phyloP scores from a whole-genome alignment of 805 yeast species.

The Candida sphagnicola region DNA sequence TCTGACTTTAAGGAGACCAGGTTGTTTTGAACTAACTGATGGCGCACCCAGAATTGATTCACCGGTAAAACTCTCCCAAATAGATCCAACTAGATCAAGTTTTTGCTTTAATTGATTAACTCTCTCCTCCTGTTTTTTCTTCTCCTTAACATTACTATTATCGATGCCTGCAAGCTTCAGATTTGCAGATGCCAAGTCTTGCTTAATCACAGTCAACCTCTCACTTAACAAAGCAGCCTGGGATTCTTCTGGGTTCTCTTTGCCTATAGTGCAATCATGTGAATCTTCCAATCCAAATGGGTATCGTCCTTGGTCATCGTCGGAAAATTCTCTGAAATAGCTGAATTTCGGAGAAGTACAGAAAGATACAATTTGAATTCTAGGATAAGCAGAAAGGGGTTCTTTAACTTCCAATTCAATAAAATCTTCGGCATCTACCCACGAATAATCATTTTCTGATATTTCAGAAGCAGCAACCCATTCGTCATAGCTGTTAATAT shows the following conservation, averaged over 20 bases:
- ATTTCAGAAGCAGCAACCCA: constrained; percentile 23
- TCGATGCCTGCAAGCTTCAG: constrained; percentile 18
- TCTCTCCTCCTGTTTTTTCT: constrained; percentile 8
- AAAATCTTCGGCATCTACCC: constrained; percentile 79
- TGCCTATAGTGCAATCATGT: constrained; percentile 62
- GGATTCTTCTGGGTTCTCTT: constrained; percentile 50
- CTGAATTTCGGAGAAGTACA: constrained; percentile 55
- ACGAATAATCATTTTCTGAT: constrained; percentile 34
- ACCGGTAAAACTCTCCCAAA: constrained; percentile 20
- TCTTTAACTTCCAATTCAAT: constrained; percentile 59
- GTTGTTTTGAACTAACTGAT: background rate
- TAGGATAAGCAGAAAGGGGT: constrained; percentile 36
- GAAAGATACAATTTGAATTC: constrained; percentile 43
- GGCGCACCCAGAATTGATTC: constrained; percentile 4
- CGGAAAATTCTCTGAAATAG: constrained; percentile 51
- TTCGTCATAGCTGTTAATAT: constrained; percentile 9
- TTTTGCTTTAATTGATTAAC: constrained; percentile 14
- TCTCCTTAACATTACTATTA: constrained; percentile 6
- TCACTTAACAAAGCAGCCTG: constrained; percentile 42
- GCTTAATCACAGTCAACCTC: constrained; percentile 13
- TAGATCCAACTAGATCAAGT: constrained; percentile 19
- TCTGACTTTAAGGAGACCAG: constrained; percentile 9
- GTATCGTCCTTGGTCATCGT: constrained; percentile 40
- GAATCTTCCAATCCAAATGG: constrained; percentile 62
- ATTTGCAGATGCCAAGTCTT: constrained; percentile 26